Evolutionary conservation across 495 filamentous ascomycete genomes (phyloP).

Genomic region (Penicillium steckii): DNA sequence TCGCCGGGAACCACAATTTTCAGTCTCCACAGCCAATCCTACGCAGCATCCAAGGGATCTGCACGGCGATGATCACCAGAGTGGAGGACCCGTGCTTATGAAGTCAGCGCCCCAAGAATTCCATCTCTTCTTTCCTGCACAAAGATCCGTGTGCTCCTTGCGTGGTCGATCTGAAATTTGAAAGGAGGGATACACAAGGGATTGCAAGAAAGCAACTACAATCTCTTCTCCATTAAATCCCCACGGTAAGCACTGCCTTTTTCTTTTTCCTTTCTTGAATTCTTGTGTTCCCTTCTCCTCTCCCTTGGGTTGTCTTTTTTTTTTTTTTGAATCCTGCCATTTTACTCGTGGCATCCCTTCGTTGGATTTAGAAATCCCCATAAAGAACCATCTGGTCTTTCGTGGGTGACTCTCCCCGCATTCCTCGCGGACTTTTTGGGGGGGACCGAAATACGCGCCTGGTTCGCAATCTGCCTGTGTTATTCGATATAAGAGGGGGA

Average conservation of each 20-base stretch:
- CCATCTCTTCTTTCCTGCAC: constrained; percentile 12
- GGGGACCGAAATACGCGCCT: neutral
- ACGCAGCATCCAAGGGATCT: constrained; percentile 15
- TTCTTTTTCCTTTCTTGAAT: neutral
- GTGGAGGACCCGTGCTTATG: constrained; percentile 25
- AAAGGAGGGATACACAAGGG: constrained; percentile 21
- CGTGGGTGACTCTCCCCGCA: neutral
- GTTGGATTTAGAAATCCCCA: neutral
- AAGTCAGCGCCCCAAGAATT: constrained; percentile 28
- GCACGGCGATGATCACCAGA: constrained; percentile 24
- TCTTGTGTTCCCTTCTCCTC: constrained; percentile 5
- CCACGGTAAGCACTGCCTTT: constrained; percentile 5
- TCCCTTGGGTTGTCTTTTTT: neutral
- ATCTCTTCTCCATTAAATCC: constrained; percentile 7
- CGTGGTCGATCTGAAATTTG: constrained; percentile 10
- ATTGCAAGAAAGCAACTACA: constrained; percentile 7
- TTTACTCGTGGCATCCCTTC: neutral
- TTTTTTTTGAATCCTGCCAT: no score
- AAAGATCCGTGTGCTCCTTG: constrained; percentile 27
- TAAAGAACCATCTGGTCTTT: neutral
- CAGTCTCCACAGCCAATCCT: constrained; percentile 15
- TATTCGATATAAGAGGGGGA: neutral
- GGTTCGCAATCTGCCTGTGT: neutral
- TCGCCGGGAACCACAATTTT: constrained; percentile 9
- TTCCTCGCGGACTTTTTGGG: neutral